A percentile compares a stretch with the other conserved stretches of the same genome.
These are phyloP conservation scores for Papiliotrema flavescens DNA, from an alignment of 1,284 basidiomycete species.

Conservation along the genomic window DNA sequence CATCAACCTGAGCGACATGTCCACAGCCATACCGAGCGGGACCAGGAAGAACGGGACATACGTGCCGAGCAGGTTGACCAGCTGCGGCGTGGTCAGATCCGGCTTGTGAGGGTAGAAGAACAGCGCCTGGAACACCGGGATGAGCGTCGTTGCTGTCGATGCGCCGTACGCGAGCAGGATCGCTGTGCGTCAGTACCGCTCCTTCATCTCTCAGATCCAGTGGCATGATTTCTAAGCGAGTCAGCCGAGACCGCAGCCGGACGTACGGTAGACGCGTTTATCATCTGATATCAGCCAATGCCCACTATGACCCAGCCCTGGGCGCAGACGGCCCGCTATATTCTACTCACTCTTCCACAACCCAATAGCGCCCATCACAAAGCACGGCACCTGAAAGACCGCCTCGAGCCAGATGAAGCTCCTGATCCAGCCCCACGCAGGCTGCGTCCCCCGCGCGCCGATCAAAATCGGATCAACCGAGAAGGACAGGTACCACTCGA, in stretches of 20 bases:
- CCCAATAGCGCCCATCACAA: constrained; percentile 63
- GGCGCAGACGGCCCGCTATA: no score
- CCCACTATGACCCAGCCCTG: background rate
- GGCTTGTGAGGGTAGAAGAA: constrained; percentile 41
- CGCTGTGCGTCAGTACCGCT: constrained; percentile 20
- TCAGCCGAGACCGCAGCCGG: no score
- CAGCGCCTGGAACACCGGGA: constrained; percentile 65
- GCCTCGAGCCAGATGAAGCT: constrained; percentile 44
- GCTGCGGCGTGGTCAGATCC: constrained; percentile 23
- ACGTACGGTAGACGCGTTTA: constrained; percentile 39
- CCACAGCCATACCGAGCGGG: constrained; percentile 66
- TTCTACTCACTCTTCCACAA: constrained; percentile 64
- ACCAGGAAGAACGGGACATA: constrained; percentile 74
- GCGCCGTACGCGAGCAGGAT: constrained; percentile 67
- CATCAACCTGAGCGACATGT: constrained; percentile 55
- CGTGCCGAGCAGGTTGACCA: constrained; percentile 61
- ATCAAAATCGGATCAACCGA: constrained; percentile 42
- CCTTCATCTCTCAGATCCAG: background rate
- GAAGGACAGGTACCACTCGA: constrained; percentile 32
- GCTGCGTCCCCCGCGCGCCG: constrained; percentile 20
- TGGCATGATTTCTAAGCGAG: no score
- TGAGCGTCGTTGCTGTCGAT: constrained; percentile 69
- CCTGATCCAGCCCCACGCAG: constrained; percentile 38
- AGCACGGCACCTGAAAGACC: constrained; percentile 71
- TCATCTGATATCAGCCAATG: constrained; percentile 27